phyloP scores from a whole-genome alignment of 73 alveolate genomes.

The Paramecium pentaurelia region DNA sequence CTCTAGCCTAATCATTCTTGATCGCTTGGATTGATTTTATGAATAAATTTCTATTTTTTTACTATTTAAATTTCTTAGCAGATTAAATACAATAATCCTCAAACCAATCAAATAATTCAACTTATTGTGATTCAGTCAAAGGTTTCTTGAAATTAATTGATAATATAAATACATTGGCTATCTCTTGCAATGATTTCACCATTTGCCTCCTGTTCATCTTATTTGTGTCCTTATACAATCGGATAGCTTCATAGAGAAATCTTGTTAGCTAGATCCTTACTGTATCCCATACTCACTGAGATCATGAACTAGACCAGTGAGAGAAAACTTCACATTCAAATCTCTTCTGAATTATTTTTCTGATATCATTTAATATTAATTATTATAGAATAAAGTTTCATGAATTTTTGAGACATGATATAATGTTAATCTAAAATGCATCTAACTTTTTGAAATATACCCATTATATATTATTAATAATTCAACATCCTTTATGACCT shows the following conservation, averaged over 20 bases:
- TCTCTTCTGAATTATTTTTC: slow-evolving; percentile 1
- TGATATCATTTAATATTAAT: not conserved
- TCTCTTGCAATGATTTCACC: no score
- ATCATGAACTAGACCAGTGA: not conserved
- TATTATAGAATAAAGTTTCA: not conserved
- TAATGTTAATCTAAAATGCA: not conserved
- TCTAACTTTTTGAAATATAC: not conserved
- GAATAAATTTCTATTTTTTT: not conserved
- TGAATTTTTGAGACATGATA: not conserved
- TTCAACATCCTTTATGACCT: not conserved
- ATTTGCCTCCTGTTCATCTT: not conserved
- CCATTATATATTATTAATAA: not conserved
- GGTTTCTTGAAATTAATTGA: no score
- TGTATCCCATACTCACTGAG: no score
- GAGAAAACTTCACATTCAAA: not conserved
- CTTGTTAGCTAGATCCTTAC: no score
- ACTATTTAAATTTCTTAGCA: not conserved
- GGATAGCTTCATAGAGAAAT: no score
- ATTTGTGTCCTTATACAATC: no score
- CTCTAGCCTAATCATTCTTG: not conserved
- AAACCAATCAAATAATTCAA: slow-evolving; percentile 12
- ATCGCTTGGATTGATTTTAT: not conserved
- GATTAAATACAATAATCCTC: not conserved
- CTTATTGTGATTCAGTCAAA: no score
- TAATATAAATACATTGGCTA: no score